Percentiles rank a stretch among this genome's conserved stretches.
These are phyloP conservation scores for Amanita jacksonii DNA, from an alignment of 768 basidiomycete species.

Conservation along the genomic window DNA sequence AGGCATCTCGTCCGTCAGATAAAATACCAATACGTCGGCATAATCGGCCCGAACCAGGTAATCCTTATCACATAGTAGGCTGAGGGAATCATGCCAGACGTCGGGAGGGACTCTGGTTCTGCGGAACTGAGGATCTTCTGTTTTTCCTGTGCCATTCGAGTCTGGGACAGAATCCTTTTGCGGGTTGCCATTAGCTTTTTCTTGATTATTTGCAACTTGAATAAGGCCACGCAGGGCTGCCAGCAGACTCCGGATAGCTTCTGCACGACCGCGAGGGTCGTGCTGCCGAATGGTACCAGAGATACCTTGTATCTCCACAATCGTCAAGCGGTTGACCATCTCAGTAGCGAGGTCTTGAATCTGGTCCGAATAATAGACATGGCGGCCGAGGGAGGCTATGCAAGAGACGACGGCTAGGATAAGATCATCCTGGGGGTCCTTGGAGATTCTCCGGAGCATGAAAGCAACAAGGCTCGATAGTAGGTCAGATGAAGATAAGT, in stretches of 20 bases:
- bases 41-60: slow-evolving; percentile 76
- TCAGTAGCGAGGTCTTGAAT: slow-evolving; percentile 87
- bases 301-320: slow-evolving; percentile 58
- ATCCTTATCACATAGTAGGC: slow-evolving; percentile 72
- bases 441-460: slow-evolving; percentile 58
- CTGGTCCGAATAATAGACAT: slow-evolving; percentile 94
- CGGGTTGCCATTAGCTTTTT: slow-evolving; percentile 14
- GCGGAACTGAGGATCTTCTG: slow-evolving; percentile 34
- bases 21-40: slow-evolving; percentile 61
- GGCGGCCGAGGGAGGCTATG: slow-evolving; percentile 77
- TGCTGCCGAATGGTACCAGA: slow-evolving; percentile 26
- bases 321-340: slow-evolving; percentile 62
- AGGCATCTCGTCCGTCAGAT: slow-evolving; percentile 68
- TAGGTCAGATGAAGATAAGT: slow-evolving; percentile 85
- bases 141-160: slow-evolving; percentile 18
- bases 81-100: slow-evolving; percentile 86
- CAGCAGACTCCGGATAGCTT: slow-evolving; percentile 63
- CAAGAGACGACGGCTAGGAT: slow-evolving; percentile 63
- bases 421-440: slow-evolving; percentile 53
- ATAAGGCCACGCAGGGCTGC: slow-evolving; percentile 65
- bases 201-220: slow-evolving; percentile 45
- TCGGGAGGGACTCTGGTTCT: slow-evolving; percentile 68
- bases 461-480: slow-evolving; percentile 69
- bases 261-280: slow-evolving; percentile 34
- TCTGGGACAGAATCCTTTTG: slow-evolving; percentile 16